Evolutionary conservation across 2,329 filamentous ascomycete genomes (phyloP).

Genomic region (Sarocladium oryzae): DNA sequence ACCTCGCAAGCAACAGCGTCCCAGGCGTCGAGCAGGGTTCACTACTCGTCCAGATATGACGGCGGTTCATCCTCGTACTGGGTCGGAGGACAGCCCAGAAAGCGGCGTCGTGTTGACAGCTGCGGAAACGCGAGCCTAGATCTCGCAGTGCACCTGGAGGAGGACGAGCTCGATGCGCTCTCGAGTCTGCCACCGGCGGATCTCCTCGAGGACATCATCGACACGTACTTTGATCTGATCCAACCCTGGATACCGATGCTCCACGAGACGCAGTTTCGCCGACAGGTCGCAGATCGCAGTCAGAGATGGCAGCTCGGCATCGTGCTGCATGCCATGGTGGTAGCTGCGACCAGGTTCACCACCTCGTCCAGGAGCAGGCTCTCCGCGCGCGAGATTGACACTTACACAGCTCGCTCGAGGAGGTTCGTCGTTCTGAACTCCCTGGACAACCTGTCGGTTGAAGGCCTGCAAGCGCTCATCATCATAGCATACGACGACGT

Average conservation of each 20-base stretch:
- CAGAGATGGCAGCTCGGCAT: conserved; percentile 22
- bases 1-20: neutral
- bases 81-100: conserved; percentile 9
- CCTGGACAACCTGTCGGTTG: conserved; percentile 28
- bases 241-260: conserved; percentile 36
- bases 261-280: conserved; percentile 23
- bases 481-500: conserved; percentile 33
- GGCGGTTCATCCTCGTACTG: neutral
- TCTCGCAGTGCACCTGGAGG: conserved; percentile 12
- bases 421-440: conserved; percentile 22
- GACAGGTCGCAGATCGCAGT: conserved; percentile 18
- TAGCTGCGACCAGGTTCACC: conserved; percentile 21
- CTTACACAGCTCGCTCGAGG: conserved; percentile 12
- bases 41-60: neutral
- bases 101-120: conserved; percentile 17
- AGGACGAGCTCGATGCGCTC: conserved; percentile 20
- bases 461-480: conserved; percentile 29
- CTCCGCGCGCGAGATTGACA: conserved; percentile 15
- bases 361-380: conserved; percentile 16
- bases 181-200: conserved; percentile 16
- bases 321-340: conserved; percentile 30
- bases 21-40: neutral
- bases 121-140: conserved; percentile 18
- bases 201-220: conserved; percentile 16
- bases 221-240: conserved; percentile 28